Evolutionary conservation across 2,329 filamentous ascomycete species (phyloP).

Genomic region (Dothidotthia symphoricarpi): DNA sequence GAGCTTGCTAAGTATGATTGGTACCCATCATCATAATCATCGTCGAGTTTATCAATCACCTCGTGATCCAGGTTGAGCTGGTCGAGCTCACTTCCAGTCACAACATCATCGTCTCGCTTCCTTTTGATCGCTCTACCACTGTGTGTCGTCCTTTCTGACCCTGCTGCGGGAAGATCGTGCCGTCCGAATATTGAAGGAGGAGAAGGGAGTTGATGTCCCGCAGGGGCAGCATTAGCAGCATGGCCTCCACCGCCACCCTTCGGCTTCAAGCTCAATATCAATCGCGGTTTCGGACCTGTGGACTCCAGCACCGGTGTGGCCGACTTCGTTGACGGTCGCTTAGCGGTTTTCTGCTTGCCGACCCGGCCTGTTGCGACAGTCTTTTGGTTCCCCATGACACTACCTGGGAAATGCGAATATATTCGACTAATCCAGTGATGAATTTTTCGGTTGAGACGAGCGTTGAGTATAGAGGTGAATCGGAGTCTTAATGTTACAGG

Average conservation of each 20-base stretch:
- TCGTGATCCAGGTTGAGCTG: neutral
- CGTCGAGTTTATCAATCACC: too few relatives aligned
- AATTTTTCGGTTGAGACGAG: too few relatives aligned
- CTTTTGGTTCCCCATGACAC: constrained; percentile 1
- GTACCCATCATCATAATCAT: too few relatives aligned
- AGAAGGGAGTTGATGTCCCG: too few relatives aligned
- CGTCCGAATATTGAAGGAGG: too few relatives aligned
- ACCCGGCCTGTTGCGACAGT: constrained; percentile 1
- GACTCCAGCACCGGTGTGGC: neutral
- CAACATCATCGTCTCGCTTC: neutral
- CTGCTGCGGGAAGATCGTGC: too few relatives aligned
- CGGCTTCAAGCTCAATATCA: neutral
- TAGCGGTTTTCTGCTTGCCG: neutral
- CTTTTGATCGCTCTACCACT: too few relatives aligned
- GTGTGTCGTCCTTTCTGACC: too few relatives aligned
- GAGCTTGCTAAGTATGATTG: constrained; percentile 1
- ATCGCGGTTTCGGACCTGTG: too few relatives aligned
- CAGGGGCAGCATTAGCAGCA: too few relatives aligned
- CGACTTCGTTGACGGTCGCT: neutral
- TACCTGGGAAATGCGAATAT: neutral
- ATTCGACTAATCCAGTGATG: neutral
- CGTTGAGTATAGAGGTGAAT: too few relatives aligned
- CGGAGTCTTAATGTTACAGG: too few relatives aligned
- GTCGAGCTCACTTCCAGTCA: constrained; percentile 7
- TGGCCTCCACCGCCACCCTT: neutral